Base-by-base conservation (phyloP, 108 stramenopile genomes). In the Aurantiochytrium sp. region DNA sequence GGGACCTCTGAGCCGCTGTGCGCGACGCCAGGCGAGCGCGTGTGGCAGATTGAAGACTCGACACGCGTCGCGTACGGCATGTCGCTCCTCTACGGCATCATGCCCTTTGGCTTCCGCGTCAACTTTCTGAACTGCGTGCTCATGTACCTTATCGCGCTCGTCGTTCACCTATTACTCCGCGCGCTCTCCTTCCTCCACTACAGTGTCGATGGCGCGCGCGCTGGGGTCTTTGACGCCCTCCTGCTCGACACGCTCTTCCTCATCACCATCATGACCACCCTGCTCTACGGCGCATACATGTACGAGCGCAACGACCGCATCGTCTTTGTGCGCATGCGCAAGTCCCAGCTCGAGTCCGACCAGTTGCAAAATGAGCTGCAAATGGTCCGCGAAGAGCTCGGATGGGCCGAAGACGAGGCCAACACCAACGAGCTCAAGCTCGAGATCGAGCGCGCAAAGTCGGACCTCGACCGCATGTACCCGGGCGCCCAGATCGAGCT, bases 231-330 rank as follows among this genome's bases (percentile, higher is more conserved):
- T 12, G 45, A 81, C 73, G 39, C 73, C 17, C 36, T 81, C 45
- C 45, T 81, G 10, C 73, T 81, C 45, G 73, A 81, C 45, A 19
- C 4, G 1, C 30, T 81, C 27, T 81, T 48, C 45, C 73, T 81
- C 73, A 41, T 81, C 45, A 48, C 30, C 24, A 81, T 81, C 45
- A 48, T 81, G 73, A 24, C 45, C 39, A 81, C 30, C 73, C 2
- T 81, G 45, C 73, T 81, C 45, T 81, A 81, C 24, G 73, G 73
- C 12, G 73, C 73, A 41, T 81, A 81, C 30, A 48, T 48, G 73
- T 81, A 81, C 24, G 73, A 81, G 73, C 73, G 73, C 73, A 81
- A 81, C 45, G 73, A 81, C 39, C 73, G 73, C 36, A 15, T 81
- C 32, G 73, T 81, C 6, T 81, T 81, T 81, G 6, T 81, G 36